phyloP scores from a whole-genome alignment of 164 flowering plant genomes.

The Magnolia changhungtana region DNA sequence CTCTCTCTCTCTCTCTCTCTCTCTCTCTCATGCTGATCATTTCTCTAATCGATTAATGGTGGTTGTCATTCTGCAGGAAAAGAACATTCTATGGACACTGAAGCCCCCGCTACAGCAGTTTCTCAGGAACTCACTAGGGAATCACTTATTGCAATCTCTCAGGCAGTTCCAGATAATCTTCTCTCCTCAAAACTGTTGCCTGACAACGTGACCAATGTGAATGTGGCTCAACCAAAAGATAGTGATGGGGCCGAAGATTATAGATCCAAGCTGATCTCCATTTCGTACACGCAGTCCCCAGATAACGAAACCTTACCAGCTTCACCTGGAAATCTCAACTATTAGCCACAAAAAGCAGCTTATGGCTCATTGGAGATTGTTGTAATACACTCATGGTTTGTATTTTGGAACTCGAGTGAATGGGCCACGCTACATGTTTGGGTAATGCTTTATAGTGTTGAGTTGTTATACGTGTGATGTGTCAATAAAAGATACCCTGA shows the following conservation, averaged over 20 bases:
- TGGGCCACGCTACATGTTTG: background rate
- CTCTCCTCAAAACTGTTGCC: background rate
- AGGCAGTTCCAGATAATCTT: conserved; percentile 13
- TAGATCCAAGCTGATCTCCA: conserved; percentile 18
- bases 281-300: conserved; percentile 15
- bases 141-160: conserved; percentile 21
- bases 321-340: background rate
- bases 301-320: conserved; percentile 6
- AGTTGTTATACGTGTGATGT: background rate
- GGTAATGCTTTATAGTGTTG: background rate
- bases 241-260: conserved; percentile 11
- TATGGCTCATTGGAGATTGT: background rate
- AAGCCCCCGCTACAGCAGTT: conserved; percentile 1
- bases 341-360: background rate
- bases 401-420: background rate
- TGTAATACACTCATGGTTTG: background rate
- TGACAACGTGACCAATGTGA: background rate
- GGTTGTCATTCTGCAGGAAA: background rate
- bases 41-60: too few relatives aligned
- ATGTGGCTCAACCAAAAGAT: background rate
- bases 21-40: too few relatives aligned
- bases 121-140: conserved; percentile 17
- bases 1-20: too few relatives aligned
- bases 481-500: background rate
- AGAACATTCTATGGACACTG: conserved; percentile 17